Percentiles rank a stretch among this genome's conserved stretches.
Evolutionary conservation across 176 grass and related monocot genomes (phyloP).

Genomic region (Avena insularis): DNA sequence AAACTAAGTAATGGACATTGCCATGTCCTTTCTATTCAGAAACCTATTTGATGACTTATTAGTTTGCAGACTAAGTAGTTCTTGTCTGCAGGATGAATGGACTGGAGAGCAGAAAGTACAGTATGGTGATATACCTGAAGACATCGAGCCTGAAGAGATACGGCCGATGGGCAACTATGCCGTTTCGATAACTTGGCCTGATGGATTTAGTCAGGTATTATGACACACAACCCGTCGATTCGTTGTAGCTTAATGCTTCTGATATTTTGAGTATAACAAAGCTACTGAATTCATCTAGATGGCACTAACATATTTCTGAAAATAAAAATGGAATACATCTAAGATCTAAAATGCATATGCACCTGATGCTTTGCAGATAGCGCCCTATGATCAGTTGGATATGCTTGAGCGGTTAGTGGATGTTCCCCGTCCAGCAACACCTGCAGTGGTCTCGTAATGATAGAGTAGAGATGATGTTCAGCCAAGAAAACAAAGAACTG

Average conservation of each 20-base stretch:
- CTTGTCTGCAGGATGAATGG: constrained; percentile 82
- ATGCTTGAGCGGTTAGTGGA: constrained; percentile 85
- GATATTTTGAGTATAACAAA: neutral
- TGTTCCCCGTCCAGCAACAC: constrained; percentile 45
- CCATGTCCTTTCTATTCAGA: constrained; percentile 5
- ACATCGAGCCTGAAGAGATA: constrained; percentile 97
- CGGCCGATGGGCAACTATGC: constrained; percentile 95
- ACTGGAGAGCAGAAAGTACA: constrained; percentile 94
- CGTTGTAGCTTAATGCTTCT: neutral
- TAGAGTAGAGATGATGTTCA: constrained; percentile 40
- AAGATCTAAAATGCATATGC: constrained; percentile 40
- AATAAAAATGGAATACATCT: neutral
- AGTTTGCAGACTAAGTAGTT: constrained; percentile 31
- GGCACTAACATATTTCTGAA: neutral
- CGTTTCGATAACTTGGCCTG: constrained; percentile 99
- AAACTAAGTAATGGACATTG: neutral
- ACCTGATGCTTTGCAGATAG: constrained; percentile 75
- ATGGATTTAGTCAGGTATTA: constrained; percentile 96
- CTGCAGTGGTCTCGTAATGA: constrained; percentile 49
- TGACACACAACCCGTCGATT: constrained; percentile 29
- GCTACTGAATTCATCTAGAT: neutral
- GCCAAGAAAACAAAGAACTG: constrained; percentile 14
- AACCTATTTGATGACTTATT: constrained; percentile 20
- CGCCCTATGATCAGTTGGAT: constrained; percentile 98
- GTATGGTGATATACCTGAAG: constrained; percentile 85